Evolutionary conservation across 352 stramenopile genomes (phyloP), one percentile per base, ranked within the genome.

Genomic region (Globisporangium rhizosaccharum): DNA sequence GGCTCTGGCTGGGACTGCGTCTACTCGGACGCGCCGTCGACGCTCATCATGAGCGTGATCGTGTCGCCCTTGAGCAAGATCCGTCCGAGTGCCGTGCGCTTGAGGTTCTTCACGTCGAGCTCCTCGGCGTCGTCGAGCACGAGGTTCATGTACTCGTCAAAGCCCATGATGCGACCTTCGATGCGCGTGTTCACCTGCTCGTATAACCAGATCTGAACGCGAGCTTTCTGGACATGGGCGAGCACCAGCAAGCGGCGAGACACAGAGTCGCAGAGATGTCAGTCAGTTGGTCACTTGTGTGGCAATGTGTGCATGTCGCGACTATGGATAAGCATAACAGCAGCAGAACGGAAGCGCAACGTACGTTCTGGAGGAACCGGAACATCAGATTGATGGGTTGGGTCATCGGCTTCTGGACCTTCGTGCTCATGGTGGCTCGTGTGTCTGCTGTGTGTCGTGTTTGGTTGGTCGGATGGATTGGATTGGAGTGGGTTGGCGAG

Each of bases 141-240:
- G 47, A 99, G 82, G 81, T 99, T 99, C 97, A 99, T 99, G 84
- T 99, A 99, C 76, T 98, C 95, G 72, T 98, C 95, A 71, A 98
- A 98, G 50, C 95, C 94, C 82, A 95, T 98, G 74, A 99, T 99
- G 54, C 97, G 93, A n/a, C 97, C 98, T 75, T 99, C 98, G 59
- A 99, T 98, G 61, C 95, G 76, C 73, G 97, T 98, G 70, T 92
- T 96, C 47, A 97, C 96, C 73, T 99, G 96, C 79, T 99, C 98
- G 72, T 99, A 99, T n/a, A 99, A 75, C 97, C 98, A 99, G 67
- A 99, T 96, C 73, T 98, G 94, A 47, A 99, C 96, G 52, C 96
- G 79, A 28, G 88, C 96, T 94, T 98, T 98, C 85, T 95, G 60
- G 28, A 37, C 3, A 25, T 47, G 23, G 14, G 25, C 15, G 36